phyloP scores from a whole-genome alignment of 148 eudicot species.

The Amaranthus hypochondriacus region DNA sequence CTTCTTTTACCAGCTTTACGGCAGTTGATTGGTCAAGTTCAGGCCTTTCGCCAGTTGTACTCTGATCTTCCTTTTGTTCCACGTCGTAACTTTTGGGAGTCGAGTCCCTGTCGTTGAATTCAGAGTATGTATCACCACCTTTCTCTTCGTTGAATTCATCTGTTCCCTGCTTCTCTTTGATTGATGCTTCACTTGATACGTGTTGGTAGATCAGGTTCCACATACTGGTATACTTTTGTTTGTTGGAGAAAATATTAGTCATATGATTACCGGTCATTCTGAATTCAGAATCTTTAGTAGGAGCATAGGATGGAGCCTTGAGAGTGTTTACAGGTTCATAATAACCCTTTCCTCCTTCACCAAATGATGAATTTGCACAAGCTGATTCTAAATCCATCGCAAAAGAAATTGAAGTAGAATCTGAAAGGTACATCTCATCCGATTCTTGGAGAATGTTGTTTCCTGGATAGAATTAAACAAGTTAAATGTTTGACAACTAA shows the following conservation, averaged over 20 bases:
- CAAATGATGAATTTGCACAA: slow-evolving; percentile 1
- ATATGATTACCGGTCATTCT: slow-evolving; percentile 14
- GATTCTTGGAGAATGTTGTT: slow-evolving; percentile 14
- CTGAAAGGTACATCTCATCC: slow-evolving; percentile 1
- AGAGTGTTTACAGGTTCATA: slow-evolving; percentile 3
- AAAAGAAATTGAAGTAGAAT: slow-evolving; percentile 2
- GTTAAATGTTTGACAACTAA: background rate
- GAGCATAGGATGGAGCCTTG: slow-evolving; percentile 11
- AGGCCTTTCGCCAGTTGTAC: slow-evolving; percentile 33
- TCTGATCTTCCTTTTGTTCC: slow-evolving; percentile 18
- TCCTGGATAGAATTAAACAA: background rate
- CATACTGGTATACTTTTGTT: slow-evolving; percentile 59
- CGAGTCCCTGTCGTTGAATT: slow-evolving; percentile 18
- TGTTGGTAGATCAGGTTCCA: slow-evolving; percentile 80
- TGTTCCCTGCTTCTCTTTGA: slow-evolving; percentile 15
- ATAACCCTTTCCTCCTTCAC: slow-evolving; percentile 7
- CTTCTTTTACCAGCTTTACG: slow-evolving; percentile 74
- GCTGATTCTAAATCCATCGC: background rate
- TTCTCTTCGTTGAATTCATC: slow-evolving; percentile 21
- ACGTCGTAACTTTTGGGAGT: slow-evolving; percentile 14
- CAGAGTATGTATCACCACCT: slow-evolving; percentile 18
- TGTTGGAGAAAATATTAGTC: slow-evolving; percentile 27
- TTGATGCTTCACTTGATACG: slow-evolving; percentile 34
- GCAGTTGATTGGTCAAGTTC: slow-evolving; percentile 62
- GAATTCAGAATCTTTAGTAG: slow-evolving; percentile 23